phyloP scores from a whole-genome alignment of 2,329 filamentous ascomycete species.

The Aphanocladium album region DNA sequence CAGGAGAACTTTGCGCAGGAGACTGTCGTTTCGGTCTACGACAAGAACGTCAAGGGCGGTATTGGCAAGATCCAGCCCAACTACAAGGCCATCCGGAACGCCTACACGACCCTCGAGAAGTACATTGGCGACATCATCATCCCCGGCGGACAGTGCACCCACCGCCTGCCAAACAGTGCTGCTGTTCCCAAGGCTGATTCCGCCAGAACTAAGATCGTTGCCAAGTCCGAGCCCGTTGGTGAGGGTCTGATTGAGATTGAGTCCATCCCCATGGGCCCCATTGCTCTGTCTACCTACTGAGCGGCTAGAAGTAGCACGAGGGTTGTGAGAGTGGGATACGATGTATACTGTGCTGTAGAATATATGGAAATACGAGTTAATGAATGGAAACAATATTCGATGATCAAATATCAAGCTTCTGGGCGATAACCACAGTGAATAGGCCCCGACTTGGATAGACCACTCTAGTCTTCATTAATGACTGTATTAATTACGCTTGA shows the following conservation, averaged over 20 bases:
- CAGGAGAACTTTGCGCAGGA: slow-evolving; percentile 23
- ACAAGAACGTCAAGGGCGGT: slow-evolving; percentile 21
- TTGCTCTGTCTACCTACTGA: background rate
- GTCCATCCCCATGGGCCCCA: slow-evolving; percentile 8
- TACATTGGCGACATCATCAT: slow-evolving; percentile 12
- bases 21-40: slow-evolving; percentile 20
- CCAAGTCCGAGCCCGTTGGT: background rate
- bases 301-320: background rate
- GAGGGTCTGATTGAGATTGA: slow-evolving; percentile 6
- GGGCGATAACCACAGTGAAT: too few relatives aligned
- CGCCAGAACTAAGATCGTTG: slow-evolving; percentile 1
- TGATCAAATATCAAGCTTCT: background rate
- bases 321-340: background rate
- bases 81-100: slow-evolving; percentile 12
- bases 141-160: slow-evolving; percentile 12
- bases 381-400: background rate
- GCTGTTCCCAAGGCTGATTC: slow-evolving; percentile 11
- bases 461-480: too few relatives aligned
- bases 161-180: slow-evolving; percentile 13
- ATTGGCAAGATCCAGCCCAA: slow-evolving; percentile 20
- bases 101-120: slow-evolving; percentile 11
- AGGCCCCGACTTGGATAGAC: too few relatives aligned
- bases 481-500: too few relatives aligned
- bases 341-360: background rate
- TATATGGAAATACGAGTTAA: background rate